phyloP scores from a whole-genome alignment of 371 early-diverging fungal species.

The Apophysomyces elegans region DNA sequence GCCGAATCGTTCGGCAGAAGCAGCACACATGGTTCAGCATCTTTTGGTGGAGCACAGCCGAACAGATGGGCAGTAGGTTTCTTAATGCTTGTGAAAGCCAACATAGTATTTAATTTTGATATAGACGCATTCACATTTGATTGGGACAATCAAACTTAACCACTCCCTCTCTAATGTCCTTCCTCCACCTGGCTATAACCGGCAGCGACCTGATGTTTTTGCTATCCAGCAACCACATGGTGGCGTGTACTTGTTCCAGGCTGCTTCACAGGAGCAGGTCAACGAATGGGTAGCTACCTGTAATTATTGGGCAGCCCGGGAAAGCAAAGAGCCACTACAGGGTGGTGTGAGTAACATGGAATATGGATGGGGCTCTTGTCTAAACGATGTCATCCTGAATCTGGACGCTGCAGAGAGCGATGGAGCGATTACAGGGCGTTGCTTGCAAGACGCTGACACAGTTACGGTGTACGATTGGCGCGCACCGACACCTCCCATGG shows the following conservation, averaged over 20 bases:
- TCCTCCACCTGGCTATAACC: slow-evolving; percentile 84
- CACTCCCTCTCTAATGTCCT: slow-evolving; percentile 83
- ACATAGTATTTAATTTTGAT: slow-evolving; percentile 8
- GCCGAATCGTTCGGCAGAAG: slow-evolving; percentile 40
- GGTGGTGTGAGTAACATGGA: slow-evolving; percentile 88
- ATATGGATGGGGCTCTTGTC: slow-evolving; percentile 87
- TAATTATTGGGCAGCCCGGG: slow-evolving; percentile 93
- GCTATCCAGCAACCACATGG: slow-evolving; percentile 82
- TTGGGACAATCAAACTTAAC: slow-evolving; percentile 71
- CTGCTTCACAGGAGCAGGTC: slow-evolving; percentile 65
- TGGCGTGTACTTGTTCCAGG: slow-evolving; percentile 85
- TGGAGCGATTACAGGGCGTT: slow-evolving; percentile 14
- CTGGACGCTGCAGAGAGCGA: slow-evolving; percentile 26
- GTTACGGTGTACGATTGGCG: slow-evolving; percentile 46
- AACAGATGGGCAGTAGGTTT: slow-evolving; percentile 9
- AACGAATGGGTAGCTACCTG: slow-evolving; percentile 85
- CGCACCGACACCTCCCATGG: slow-evolving; percentile 45
- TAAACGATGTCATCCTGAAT: slow-evolving; percentile 44
- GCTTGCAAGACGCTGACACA: slow-evolving; percentile 16
- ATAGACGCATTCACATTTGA: slow-evolving; percentile 21
- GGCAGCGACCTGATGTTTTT: slow-evolving; percentile 80
- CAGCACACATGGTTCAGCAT: not conserved
- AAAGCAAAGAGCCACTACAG: slow-evolving; percentile 83
- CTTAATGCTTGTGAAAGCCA: not conserved
- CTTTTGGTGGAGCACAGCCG: slow-evolving; percentile 4